These are phyloP conservation scores for Leavenworthia alabamica DNA, from an alignment of 345 rosid species.

Conservation along the genomic window DNA sequence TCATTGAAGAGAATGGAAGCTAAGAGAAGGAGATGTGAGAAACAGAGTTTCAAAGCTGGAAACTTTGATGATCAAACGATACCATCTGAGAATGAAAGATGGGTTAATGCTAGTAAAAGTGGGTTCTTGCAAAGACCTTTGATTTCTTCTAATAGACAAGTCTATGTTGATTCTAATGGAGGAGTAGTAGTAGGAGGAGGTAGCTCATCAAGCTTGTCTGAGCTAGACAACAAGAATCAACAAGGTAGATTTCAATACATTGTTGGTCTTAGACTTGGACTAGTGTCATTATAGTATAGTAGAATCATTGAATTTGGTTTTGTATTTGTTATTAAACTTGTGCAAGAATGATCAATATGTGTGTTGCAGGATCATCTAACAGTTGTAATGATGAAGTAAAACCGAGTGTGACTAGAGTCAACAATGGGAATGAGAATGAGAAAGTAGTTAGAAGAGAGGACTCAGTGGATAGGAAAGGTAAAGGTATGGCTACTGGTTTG, in stretches of 20 bases:
- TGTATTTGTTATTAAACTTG: neutral
- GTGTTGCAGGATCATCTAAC: conserved; percentile 34
- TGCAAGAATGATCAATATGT: too few relatives aligned
- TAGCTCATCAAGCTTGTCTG: conserved; percentile 61
- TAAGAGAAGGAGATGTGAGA: conserved; percentile 72
- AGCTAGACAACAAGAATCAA: conserved; percentile 50
- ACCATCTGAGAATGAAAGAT: conserved; percentile 37
- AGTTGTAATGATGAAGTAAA: conserved; percentile 13
- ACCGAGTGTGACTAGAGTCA: neutral
- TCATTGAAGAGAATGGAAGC: conserved; percentile 77
- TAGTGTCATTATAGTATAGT: neutral
- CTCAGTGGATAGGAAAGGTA: conserved; percentile 32
- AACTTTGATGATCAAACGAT: conserved; percentile 27
- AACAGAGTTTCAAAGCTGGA: conserved; percentile 48
- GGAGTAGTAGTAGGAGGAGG: conserved; percentile 33
- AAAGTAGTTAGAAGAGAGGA: conserved; percentile 17
- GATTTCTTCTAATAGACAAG: conserved; percentile 37
- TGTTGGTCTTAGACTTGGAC: neutral
- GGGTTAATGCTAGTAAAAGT: conserved; percentile 34
- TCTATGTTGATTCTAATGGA: conserved; percentile 45
- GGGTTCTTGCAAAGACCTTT: conserved; percentile 40
- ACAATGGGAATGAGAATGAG: conserved; percentile 28
- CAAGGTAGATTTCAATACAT: conserved; percentile 40
- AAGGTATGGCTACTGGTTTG: conserved; percentile 34
- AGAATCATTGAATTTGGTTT: neutral